Base-by-base conservation (phyloP, 2,329 filamentous ascomycete genomes). In the Rutstroemia sp. region DNA sequence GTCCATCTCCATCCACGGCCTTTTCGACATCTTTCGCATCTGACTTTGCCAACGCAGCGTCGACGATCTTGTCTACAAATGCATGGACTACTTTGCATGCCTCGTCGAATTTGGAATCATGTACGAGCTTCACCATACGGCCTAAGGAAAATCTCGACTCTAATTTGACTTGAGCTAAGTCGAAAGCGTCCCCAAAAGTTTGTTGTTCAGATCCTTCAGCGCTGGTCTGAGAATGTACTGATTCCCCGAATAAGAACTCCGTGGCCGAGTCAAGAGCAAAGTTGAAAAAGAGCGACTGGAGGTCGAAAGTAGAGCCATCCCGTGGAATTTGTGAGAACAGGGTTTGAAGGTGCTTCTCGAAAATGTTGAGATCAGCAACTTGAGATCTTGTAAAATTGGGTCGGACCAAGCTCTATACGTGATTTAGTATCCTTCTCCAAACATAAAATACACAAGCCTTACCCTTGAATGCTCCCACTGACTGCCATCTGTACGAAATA, bases 341-440 rank as follows among this genome's bases (percentile, higher is more conserved):
- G 40, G 81, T 76, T 54, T 79, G 73, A 12, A 88, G 77, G 68
- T 92, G 88, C 17, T 76, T 74, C 66, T 92, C 87, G 62, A 90
- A 84, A 47, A 84, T 82, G 39, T 83, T 76, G 23, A 92, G 75
- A 68, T 92, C 86, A 38, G 85, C 83, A 38, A 81, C 73, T 67
- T 81, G 77, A 57, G 78, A 73, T 17, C 76, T 71, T 17, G 76
- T 73, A 59, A 82, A 82, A 60, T 76, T 75, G 0, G 81, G 81
- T 16, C 78, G 71, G 19, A 84, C 72, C 63, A 81, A 71, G 5
- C 75, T 72, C 30, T 66, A 45, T 44, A 8, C 45, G 6, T 8
- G 21, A 30, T 30, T 56, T 10, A 56, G 47, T 8, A 42, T 38
- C 49, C 38, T 4, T 1, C 27, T 27, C 2, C 3, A 34, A 12